Evolutionary conservation across 2,329 filamentous ascomycete species (phyloP).

Genomic region (Rhinocladiella similis): DNA sequence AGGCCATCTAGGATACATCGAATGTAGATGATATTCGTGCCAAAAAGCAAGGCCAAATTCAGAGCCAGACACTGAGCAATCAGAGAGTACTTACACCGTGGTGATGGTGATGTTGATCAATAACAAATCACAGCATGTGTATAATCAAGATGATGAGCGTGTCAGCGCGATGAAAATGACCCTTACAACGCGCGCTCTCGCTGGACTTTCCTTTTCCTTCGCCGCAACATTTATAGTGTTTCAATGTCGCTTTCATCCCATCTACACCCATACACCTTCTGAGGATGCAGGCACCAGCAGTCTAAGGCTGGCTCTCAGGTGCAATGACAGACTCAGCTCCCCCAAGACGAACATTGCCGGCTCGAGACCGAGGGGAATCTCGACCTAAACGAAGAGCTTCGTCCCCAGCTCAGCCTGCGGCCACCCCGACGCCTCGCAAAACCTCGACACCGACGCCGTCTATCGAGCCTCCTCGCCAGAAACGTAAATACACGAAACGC

Average conservation of each 20-base stretch:
- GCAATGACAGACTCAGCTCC: slow-evolving; percentile 35
- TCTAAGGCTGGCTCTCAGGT: not conserved
- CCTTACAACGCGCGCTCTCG: not conserved
- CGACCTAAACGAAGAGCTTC: slow-evolving; percentile 42
- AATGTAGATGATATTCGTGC: not conserved
- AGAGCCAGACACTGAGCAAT: not conserved
- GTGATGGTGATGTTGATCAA: too few relatives aligned
- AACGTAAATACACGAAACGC: slow-evolving; percentile 35
- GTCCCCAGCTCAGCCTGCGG: slow-evolving; percentile 32
- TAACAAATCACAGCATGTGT: not conserved
- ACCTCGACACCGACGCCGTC: slow-evolving; percentile 31
- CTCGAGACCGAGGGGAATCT: slow-evolving; percentile 46
- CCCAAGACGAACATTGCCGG: slow-evolving; percentile 45
- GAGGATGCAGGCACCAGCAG: too few relatives aligned
- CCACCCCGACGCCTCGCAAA: slow-evolving; percentile 13
- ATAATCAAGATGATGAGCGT: too few relatives aligned
- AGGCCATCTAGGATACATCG: slow-evolving; percentile 6
- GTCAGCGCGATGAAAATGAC: too few relatives aligned
- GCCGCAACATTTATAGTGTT: too few relatives aligned
- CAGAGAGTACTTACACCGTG: too few relatives aligned
- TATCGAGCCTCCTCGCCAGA: slow-evolving; percentile 28
- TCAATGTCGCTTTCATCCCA: too few relatives aligned
- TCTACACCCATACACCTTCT: too few relatives aligned
- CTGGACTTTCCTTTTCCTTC: too few relatives aligned
- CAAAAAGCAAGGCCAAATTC: not conserved